Conservation (phyloP, 108 stramenopile species). For the Seminavis robusta region DNA sequence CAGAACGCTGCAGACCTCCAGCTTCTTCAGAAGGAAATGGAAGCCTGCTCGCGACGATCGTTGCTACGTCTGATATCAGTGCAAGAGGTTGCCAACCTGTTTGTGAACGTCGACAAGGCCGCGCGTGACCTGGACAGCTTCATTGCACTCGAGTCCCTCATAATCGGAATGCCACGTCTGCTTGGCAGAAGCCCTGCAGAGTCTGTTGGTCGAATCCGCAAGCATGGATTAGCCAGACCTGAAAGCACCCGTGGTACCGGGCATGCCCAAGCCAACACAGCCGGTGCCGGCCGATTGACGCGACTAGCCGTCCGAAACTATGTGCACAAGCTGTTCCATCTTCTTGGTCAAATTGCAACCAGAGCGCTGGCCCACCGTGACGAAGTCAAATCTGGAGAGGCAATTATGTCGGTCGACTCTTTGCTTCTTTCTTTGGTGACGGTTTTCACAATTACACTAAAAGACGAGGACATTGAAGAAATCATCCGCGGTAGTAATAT, state of each 20-base stretch:
- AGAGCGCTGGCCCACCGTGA: neutral
- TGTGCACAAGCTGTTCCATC: constrained; percentile 15
- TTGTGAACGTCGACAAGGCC: too few species aligned
- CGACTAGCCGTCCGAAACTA: constrained; percentile 5
- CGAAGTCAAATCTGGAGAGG: neutral
- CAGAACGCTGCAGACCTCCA: neutral
- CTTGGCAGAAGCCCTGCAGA: constrained; percentile 24
- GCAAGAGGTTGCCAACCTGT: constrained; percentile 25
- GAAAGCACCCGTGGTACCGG: too few species aligned
- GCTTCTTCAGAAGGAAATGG: neutral
- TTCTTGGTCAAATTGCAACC: constrained; percentile 1
- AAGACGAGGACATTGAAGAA: constrained; percentile 4
- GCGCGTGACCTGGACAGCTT: neutral
- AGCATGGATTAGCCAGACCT: too few species aligned
- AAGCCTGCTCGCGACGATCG: constrained; percentile 32
- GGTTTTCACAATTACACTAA: constrained; percentile 17
- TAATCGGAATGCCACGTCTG: constrained; percentile 39
- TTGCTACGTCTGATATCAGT: constrained; percentile 46
- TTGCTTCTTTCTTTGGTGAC: constrained; percentile 15
- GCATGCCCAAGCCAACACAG: too few species aligned
- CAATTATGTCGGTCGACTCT: constrained; percentile 13
- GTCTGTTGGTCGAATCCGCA: too few species aligned
- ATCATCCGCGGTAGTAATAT: neutral
- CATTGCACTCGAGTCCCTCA: constrained; percentile 34
- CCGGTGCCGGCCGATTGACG: too few species aligned